These are phyloP conservation scores for Lactarius psammicola DNA, from an alignment of 768 basidiomycete genomes.

Conservation along the genomic window DNA sequence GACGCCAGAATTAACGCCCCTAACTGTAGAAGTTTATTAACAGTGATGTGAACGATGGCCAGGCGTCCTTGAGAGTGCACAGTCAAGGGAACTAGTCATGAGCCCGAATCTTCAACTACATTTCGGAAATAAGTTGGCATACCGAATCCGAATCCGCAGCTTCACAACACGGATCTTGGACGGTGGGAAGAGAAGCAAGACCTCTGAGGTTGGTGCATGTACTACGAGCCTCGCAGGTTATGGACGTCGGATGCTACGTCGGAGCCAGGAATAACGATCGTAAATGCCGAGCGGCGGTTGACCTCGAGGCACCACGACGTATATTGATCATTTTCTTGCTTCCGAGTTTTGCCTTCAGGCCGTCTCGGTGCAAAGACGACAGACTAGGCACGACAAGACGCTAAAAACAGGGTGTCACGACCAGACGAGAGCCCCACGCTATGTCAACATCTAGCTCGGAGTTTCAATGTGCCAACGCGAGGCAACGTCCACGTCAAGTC, in stretches of 20 bases:
- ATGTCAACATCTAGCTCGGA: constrained; percentile 18
- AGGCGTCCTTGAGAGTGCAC: constrained; percentile 12
- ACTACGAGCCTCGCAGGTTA: constrained; percentile 22
- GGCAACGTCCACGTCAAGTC: constrained; percentile 15
- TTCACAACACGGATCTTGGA: constrained; percentile 4
- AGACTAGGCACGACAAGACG: constrained; percentile 1
- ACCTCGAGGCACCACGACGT: constrained; percentile 24
- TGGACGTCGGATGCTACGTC: constrained; percentile 20
- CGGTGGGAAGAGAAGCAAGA: constrained; percentile 21
- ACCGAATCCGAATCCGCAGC: constrained; percentile 18
- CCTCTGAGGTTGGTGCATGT: constrained; percentile 12
- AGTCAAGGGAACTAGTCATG: constrained; percentile 11
- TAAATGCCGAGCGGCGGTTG: constrained; percentile 20
- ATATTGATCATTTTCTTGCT: constrained; percentile 24
- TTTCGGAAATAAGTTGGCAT: constrained; percentile 18
- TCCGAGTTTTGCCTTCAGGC: constrained; percentile 15
- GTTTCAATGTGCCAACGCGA: constrained; percentile 22
- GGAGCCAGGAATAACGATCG: constrained; percentile 27
- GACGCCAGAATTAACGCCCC: constrained; percentile 16
- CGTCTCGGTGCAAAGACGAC: constrained; percentile 15
- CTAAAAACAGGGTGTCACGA: not conserved
- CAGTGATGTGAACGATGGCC: constrained; percentile 19
- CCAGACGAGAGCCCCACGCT: constrained; percentile 17
- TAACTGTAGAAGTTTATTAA: constrained; percentile 18
- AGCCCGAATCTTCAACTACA: constrained; percentile 5